phyloP scores from a whole-genome alignment of 148 eudicot genomes.

The Vaccinium macrocarpon region DNA sequence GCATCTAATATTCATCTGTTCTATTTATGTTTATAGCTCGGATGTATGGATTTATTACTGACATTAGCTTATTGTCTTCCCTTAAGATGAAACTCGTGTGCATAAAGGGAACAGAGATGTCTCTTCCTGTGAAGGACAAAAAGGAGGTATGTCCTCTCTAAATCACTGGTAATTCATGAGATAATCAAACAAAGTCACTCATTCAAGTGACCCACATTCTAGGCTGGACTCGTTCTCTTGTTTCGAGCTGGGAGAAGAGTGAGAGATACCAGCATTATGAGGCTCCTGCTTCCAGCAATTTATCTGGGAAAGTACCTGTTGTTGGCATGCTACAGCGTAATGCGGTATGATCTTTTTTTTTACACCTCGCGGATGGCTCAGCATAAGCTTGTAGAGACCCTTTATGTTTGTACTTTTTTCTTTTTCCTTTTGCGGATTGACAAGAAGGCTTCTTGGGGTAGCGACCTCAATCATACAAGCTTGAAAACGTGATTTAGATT shows the following conservation, averaged over 20 bases:
- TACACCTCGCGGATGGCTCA: not conserved
- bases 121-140: slow-evolving; percentile 46
- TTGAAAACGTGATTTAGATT: too few relatives aligned
- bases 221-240: slow-evolving; percentile 73
- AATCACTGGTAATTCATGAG: slow-evolving; percentile 5
- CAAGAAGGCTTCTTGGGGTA: not conserved
- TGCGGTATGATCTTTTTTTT: slow-evolving; percentile 43
- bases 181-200: slow-evolving; percentile 8
- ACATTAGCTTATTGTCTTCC: slow-evolving; percentile 18
- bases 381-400: not conserved
- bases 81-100: slow-evolving; percentile 61
- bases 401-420: not conserved
- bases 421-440: slow-evolving; percentile 5
- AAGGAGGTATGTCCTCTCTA: slow-evolving; percentile 47
- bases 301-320: slow-evolving; percentile 33
- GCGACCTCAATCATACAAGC: too few relatives aligned
- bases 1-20: not conserved
- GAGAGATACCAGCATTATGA: slow-evolving; percentile 50
- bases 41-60: slow-evolving; percentile 2
- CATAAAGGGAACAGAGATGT: slow-evolving; percentile 49
- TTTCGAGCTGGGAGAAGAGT: slow-evolving; percentile 70
- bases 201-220: slow-evolving; percentile 7
- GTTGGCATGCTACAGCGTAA: slow-evolving; percentile 38
- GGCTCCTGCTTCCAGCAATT: slow-evolving; percentile 46
- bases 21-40: not conserved